A percentile compares a stretch with the other conserved stretches of the same genome.
Evolutionary conservation across 2,329 filamentous ascomycete species (phyloP).

Genomic region (Pestalotiopsis sp.): DNA sequence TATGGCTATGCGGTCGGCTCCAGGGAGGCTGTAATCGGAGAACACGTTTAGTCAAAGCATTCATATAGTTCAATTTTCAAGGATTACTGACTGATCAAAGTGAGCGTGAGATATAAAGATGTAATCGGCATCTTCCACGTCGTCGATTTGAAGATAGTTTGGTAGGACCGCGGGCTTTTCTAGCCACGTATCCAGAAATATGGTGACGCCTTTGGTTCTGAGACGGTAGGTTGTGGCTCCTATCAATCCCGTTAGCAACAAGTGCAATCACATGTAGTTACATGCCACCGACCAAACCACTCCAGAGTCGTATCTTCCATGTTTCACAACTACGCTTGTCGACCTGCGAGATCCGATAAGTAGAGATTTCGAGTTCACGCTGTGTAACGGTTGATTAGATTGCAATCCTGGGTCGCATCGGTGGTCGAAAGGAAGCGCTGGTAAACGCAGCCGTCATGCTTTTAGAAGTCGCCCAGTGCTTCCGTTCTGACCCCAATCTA

Average conservation of each 20-base stretch:
- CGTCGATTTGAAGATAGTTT: not conserved
- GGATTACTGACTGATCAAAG: not conserved
- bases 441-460: not conserved
- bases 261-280: not conserved
- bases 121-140: not conserved
- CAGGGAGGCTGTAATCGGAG: constrained; percentile 20
- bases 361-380: not conserved
- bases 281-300: not conserved
- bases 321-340: not conserved
- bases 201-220: not conserved
- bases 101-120: not conserved
- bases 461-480: not conserved
- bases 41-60: not conserved
- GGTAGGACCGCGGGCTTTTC: not conserved
- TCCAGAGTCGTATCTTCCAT: not conserved
- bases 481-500: not conserved
- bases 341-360: not conserved
- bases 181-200: not conserved
- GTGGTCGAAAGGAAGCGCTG: not conserved
- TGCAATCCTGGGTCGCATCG: not conserved
- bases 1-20: constrained; percentile 27
- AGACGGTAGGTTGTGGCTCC: not conserved
- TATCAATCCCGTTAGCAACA: not conserved
- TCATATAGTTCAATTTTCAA: not conserved
- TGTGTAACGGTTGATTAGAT: not conserved